Percentiles rank a stretch among this genome's conserved stretches.
phyloP scores from a whole-genome alignment of 2,329 filamentous ascomycete genomes.

The Bisporella sp. region DNA sequence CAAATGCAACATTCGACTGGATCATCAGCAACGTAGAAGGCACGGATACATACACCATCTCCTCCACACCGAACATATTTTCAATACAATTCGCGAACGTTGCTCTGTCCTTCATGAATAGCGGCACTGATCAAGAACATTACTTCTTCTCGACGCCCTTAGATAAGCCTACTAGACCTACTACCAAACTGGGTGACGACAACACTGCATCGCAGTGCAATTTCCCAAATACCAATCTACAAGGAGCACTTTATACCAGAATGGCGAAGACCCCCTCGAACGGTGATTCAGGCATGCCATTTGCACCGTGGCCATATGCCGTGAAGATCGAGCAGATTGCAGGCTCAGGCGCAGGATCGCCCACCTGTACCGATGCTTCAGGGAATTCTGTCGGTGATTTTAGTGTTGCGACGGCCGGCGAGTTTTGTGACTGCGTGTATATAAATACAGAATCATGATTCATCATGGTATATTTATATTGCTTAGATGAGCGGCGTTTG shows the following conservation, averaged over 20 bases:
- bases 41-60: slow-evolving; percentile 42
- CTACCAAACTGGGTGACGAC: slow-evolving; percentile 33
- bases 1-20: slow-evolving; percentile 53
- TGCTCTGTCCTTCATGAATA: slow-evolving; percentile 41
- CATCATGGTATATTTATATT: no score
- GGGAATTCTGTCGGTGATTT: slow-evolving; percentile 33
- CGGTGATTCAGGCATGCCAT: slow-evolving; percentile 28
- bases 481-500: no score
- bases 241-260: slow-evolving; percentile 55
- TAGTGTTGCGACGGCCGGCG: slow-evolving; percentile 18
- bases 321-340: slow-evolving; percentile 48
- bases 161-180: slow-evolving; percentile 45
- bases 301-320: slow-evolving; percentile 48
- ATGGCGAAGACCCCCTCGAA: slow-evolving; percentile 33
- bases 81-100: slow-evolving; percentile 47
- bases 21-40: slow-evolving; percentile 39
- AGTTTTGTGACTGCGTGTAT: slow-evolving; percentile 22
- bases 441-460: slow-evolving; percentile 19
- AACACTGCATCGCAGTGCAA: slow-evolving; percentile 46
- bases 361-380: slow-evolving; percentile 42
- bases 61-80: slow-evolving; percentile 48
- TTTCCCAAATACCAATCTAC: slow-evolving; percentile 48
- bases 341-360: slow-evolving; percentile 39
- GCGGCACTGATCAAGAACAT: slow-evolving; percentile 42
- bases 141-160: slow-evolving; percentile 50